Evolutionary conservation across 2,329 filamentous ascomycete species (phyloP), one percentile per base, ranked within the genome.

Genomic region (Aspergillus proliferans): DNA sequence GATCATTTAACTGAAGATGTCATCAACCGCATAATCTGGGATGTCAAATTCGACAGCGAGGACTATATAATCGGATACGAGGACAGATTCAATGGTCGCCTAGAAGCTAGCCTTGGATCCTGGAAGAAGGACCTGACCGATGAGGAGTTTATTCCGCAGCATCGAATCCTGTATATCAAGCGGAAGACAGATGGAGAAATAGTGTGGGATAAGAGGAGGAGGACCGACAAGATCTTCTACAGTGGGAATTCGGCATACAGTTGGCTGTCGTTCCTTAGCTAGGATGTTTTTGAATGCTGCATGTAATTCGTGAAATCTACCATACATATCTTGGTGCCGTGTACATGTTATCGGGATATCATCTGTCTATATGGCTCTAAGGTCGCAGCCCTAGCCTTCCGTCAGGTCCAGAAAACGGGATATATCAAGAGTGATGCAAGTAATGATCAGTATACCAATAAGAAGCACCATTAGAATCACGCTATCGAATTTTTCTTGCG

Each of bases 101-200:
- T 73, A 48, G 78, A 80, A 61, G 71, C 72, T 9, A 57, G 64
- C 7, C 61, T 79, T 3, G 68, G 71, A 42, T 68, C 65, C n/a
- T 81, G 78, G 78, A 76, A 78, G 56, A 72, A 67, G 15, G 76
- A 79, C 43, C 71, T 72, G 28, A 80, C 77, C 8, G 64, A 80
- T 24, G 76, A 80, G 50, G 77, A 81, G 43, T 81, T 80, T 48
- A 79, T 81, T 48, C 78, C 78, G 3, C 71, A 76, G 53, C 77
- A 81, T 62, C 70, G 78, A 2, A 74, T 81, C 15, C 51, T 76
- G 47, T 76, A 77, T 51, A 75, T 80, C 54, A 75, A 71, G 53
- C 68, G 68, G 51, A 64, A 59, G 28, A 58, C 57, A 5, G 57
- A 67, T 43, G 69, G 64, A 15, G 68, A 71, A 21, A 56, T 72